These are phyloP conservation scores for Pelargonium citronellum DNA, from an alignment of 441 rosid species.

Conservation along the genomic window DNA sequence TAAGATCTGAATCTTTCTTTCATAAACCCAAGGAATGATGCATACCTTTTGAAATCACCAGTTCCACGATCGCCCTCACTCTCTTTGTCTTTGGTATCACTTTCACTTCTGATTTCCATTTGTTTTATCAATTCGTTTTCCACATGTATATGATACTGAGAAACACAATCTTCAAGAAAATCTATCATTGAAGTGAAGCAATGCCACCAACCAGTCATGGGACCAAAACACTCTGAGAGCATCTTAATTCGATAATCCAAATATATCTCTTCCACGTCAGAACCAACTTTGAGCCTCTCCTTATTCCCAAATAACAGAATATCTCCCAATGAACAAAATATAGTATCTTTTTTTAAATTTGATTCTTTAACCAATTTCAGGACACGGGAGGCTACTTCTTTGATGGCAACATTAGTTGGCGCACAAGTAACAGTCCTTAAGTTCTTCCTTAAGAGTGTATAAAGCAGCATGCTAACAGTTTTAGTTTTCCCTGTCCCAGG, in stretches of 20 bases:
- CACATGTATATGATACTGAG: constrained; percentile 14
- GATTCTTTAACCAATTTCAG: constrained; percentile 30
- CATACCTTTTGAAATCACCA: neutral
- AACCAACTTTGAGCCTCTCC: constrained; percentile 24
- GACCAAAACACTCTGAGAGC: constrained; percentile 29
- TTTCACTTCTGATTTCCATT: constrained; percentile 3
- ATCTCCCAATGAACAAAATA: constrained; percentile 26
- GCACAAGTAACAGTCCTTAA: constrained; percentile 46
- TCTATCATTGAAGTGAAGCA: constrained; percentile 25
- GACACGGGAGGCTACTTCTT: constrained; percentile 41
- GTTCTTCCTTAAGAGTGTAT: constrained; percentile 28
- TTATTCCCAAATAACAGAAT: constrained; percentile 37
- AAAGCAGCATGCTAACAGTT: constrained; percentile 36
- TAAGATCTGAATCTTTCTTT: constrained; percentile 21
- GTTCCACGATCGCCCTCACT: constrained; percentile 6
- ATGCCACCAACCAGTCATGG: constrained; percentile 27
- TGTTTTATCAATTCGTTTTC: constrained; percentile 19
- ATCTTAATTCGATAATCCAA: constrained; percentile 34
- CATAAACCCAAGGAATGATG: constrained; percentile 29
- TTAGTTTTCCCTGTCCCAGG: constrained; percentile 73
- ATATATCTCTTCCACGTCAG: constrained; percentile 31
- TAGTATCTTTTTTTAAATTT: constrained; percentile 1
- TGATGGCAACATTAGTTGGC: constrained; percentile 54
- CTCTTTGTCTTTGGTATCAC: constrained; percentile 10
- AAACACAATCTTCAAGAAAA: constrained; percentile 32